Conservation (phyloP, 441 rosid genomes). For the Populus hybrid region DNA sequence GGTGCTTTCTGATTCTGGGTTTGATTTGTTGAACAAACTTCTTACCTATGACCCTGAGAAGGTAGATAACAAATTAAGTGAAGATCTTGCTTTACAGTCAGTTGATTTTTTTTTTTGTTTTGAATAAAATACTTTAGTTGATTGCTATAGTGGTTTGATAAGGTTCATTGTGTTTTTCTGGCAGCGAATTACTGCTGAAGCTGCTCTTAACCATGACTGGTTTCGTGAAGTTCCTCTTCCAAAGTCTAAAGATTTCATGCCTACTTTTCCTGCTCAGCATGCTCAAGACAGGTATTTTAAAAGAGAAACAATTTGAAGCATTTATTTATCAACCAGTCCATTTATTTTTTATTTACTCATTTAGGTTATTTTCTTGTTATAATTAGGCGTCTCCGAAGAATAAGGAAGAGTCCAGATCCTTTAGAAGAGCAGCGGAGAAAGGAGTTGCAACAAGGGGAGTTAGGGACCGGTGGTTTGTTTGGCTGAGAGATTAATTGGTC, state of each 20-base stretch:
- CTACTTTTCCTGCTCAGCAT: constrained; percentile 99
- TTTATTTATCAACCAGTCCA: not conserved
- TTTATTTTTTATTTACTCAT: constrained; percentile 11
- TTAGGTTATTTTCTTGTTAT: constrained; percentile 12
- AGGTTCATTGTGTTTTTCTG: constrained; percentile 20
- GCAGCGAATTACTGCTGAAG: constrained; percentile 91
- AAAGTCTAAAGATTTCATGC: constrained; percentile 98
- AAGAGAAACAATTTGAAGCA: not conserved
- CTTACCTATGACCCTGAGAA: constrained; percentile 95
- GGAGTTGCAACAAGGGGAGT: constrained; percentile 70
- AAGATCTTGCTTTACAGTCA: not conserved
- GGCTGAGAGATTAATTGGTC: constrained; percentile 43
- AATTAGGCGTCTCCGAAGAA: constrained; percentile 73
- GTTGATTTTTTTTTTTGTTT: not conserved
- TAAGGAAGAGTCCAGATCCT: constrained; percentile 97
- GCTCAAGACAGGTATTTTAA: constrained; percentile 87
- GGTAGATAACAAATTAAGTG: constrained; percentile 38
- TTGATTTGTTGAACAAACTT: constrained; percentile 91
- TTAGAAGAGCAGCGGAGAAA: constrained; percentile 90
- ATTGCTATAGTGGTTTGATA: constrained; percentile 11
- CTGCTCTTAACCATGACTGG: constrained; percentile 97
- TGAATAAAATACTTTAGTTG: not conserved
- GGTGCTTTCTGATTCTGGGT: constrained; percentile 94
- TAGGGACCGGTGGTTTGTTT: constrained; percentile 89
- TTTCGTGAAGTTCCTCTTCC: constrained; percentile 97